Percentiles rank a stretch among this genome's conserved stretches.
Conservation (phyloP, 2,329 filamentous ascomycete genomes). For the Raffaelea deltoideospora region DNA sequence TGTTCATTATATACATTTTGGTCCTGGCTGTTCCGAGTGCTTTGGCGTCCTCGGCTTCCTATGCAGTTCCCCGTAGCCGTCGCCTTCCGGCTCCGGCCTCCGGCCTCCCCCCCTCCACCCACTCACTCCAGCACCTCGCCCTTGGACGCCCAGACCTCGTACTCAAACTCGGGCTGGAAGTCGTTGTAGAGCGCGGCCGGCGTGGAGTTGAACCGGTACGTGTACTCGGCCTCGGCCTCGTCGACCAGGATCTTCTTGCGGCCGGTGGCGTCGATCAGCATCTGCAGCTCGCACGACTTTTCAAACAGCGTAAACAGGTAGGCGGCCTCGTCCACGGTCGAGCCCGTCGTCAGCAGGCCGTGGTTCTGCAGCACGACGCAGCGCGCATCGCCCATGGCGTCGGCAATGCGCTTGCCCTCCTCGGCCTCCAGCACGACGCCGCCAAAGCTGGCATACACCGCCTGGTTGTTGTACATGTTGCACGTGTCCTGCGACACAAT, state of each 20-base stretch:
- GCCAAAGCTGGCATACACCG: slow-evolving; percentile 44
- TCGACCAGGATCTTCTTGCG: neutral
- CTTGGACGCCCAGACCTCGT: neutral
- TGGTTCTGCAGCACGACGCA: slow-evolving; percentile 55
- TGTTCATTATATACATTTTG: too few species aligned
- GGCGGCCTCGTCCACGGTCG: slow-evolving; percentile 58
- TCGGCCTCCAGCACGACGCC: slow-evolving; percentile 39
- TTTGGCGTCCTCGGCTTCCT: too few species aligned
- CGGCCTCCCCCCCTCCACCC: too few species aligned
- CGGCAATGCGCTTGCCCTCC: slow-evolving; percentile 48
- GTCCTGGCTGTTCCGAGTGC: too few species aligned
- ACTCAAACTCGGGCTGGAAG: neutral
- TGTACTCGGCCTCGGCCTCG: neutral
- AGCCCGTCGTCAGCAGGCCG: slow-evolving; percentile 54
- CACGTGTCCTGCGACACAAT: slow-evolving; percentile 54
- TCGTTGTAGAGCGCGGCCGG: neutral
- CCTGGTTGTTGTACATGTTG: slow-evolving; percentile 50
- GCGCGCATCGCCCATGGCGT: slow-evolving; percentile 43
- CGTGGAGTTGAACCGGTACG: neutral
- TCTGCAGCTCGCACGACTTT: slow-evolving; percentile 49
- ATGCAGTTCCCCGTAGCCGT: too few species aligned
- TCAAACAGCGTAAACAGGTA: slow-evolving; percentile 56
- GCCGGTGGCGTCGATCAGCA: slow-evolving; percentile 20
- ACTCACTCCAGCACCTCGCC: neutral
- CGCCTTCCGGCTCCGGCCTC: too few species aligned